Evolutionary conservation across 2,329 filamentous ascomycete species (phyloP).

Genomic region (Tolypocladium guangdongense): DNA sequence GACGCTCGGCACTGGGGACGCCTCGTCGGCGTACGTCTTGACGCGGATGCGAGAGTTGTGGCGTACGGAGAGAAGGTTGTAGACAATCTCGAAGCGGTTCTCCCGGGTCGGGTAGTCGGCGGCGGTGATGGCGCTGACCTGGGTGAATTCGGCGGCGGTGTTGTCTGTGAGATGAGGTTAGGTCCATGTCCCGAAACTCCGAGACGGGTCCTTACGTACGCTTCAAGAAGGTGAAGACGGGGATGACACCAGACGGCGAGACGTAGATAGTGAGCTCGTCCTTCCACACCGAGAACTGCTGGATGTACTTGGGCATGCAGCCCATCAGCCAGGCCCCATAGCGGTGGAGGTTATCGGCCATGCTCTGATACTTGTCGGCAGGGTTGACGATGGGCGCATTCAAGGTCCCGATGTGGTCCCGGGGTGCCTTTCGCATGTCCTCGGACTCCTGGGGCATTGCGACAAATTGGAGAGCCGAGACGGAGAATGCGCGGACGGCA

Average conservation of each 20-base stretch:
- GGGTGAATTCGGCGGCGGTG: slow-evolving; percentile 92
- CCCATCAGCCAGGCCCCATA: slow-evolving; percentile 97
- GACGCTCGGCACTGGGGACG: slow-evolving; percentile 82
- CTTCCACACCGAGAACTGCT: slow-evolving; percentile 99
- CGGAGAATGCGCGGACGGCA: slow-evolving; percentile 38
- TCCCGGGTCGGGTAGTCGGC: slow-evolving; percentile 94
- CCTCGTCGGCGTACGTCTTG: slow-evolving; percentile 98
- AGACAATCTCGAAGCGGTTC: slow-evolving; percentile 94
- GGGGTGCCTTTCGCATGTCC: slow-evolving; percentile 57
- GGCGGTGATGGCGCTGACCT: slow-evolving; percentile 83
- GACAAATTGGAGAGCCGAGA: slow-evolving; percentile 37
- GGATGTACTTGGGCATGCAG: slow-evolving; percentile 92
- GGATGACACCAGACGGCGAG: slow-evolving; percentile 75
- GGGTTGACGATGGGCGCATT: slow-evolving; percentile 79
- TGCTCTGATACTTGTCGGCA: slow-evolving; percentile 82
- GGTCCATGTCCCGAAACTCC: background rate
- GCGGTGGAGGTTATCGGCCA: slow-evolving; percentile 77
- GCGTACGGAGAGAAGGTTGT: slow-evolving; percentile 90
- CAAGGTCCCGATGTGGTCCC: slow-evolving; percentile 50
- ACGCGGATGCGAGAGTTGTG: slow-evolving; percentile 95
- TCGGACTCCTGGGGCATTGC: slow-evolving; percentile 48
- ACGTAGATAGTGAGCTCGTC: slow-evolving; percentile 96
- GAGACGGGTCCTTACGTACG: slow-evolving; percentile 28
- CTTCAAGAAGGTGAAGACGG: slow-evolving; percentile 90
- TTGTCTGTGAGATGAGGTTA: slow-evolving; percentile 51